A percentile compares a stretch with the other conserved stretches of the same genome.
Evolutionary conservation across 129 eudicot genomes (phyloP).

Genomic region (Pseudognaphalium luteoalbum): DNA sequence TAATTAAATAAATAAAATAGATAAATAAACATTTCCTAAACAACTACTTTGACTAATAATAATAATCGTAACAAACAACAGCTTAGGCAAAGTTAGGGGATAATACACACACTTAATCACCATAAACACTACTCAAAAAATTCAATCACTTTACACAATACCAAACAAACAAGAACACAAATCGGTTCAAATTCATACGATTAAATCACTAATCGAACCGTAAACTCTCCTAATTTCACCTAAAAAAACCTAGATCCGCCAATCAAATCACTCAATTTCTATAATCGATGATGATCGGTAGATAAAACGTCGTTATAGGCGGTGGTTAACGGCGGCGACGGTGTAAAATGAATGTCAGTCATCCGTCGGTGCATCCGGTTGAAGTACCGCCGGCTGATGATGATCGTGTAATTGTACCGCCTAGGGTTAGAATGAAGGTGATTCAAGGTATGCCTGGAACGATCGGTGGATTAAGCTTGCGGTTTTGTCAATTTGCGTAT

Average conservation of each 20-base stretch:
- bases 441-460: slow-evolving; percentile 88
- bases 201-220: slow-evolving; percentile 21
- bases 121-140: slow-evolving; percentile 9
- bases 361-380: slow-evolving; percentile 74
- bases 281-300: slow-evolving; percentile 31
- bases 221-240: slow-evolving; percentile 20
- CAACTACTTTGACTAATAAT: no score
- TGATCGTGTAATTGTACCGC: slow-evolving; percentile 47
- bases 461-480: slow-evolving; percentile 62
- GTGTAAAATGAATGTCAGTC: slow-evolving; percentile 60
- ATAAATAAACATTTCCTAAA: no score
- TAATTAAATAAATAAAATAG: no score
- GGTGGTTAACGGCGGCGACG: slow-evolving; percentile 30
- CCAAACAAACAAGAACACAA: not conserved
- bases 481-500: slow-evolving; percentile 61
- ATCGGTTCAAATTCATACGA: slow-evolving; percentile 14
- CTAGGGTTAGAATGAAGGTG: slow-evolving; percentile 66
- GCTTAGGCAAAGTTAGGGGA: slow-evolving; percentile 22
- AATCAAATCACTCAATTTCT: slow-evolving; percentile 24
- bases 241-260: slow-evolving; percentile 28
- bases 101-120: slow-evolving; percentile 4
- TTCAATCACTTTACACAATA: slow-evolving; percentile 12
- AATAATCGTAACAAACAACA: no score
- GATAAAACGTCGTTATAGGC: slow-evolving; percentile 30
- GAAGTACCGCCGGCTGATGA: slow-evolving; percentile 69